phyloP scores from a whole-genome alignment of 345 rosid genomes.

The Eucalyptus cloeziana region DNA sequence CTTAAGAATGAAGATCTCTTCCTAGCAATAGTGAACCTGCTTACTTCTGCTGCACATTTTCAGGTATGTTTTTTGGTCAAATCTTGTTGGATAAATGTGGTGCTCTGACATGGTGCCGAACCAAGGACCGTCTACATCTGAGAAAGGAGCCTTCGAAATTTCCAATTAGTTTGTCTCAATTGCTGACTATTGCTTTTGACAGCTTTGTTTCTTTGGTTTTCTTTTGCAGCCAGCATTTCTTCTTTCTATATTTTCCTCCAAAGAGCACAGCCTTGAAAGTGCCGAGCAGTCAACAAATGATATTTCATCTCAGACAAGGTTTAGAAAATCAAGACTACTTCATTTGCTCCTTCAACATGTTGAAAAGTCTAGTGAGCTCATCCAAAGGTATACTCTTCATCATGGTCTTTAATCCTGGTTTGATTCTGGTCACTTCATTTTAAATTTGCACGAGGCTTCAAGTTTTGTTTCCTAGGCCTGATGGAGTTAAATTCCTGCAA shows the following conservation, averaged over 20 bases:
- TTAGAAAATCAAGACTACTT: conserved; percentile 31
- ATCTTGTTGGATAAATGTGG: not conserved
- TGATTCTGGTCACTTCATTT: not conserved
- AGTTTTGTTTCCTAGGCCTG: not conserved
- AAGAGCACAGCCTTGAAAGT: conserved; percentile 17
- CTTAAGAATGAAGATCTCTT: conserved; percentile 48
- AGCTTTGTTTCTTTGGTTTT: not conserved
- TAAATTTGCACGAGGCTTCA: not conserved
- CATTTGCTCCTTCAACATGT: conserved; percentile 34
- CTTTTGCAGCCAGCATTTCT: conserved; percentile 78
- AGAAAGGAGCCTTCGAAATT: not conserved
- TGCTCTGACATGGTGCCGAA: not conserved
- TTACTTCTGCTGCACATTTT: conserved; percentile 59
- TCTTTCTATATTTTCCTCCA: conserved; percentile 34
- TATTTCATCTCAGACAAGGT: conserved; percentile 7
- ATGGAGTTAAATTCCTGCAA: not conserved
- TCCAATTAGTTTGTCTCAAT: not conserved
- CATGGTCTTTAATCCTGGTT: not conserved
- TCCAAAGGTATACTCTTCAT: conserved; percentile 39
- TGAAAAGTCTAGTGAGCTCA: conserved; percentile 45
- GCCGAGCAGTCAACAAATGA: conserved; percentile 21
- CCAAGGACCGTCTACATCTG: not conserved
- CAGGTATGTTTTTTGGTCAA: conserved; percentile 29
- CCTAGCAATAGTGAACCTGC: conserved; percentile 43
- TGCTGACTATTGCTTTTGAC: not conserved